Evolutionary conservation across 352 stramenopile species (phyloP).

Genomic region (Phytophthora pluvialis): DNA sequence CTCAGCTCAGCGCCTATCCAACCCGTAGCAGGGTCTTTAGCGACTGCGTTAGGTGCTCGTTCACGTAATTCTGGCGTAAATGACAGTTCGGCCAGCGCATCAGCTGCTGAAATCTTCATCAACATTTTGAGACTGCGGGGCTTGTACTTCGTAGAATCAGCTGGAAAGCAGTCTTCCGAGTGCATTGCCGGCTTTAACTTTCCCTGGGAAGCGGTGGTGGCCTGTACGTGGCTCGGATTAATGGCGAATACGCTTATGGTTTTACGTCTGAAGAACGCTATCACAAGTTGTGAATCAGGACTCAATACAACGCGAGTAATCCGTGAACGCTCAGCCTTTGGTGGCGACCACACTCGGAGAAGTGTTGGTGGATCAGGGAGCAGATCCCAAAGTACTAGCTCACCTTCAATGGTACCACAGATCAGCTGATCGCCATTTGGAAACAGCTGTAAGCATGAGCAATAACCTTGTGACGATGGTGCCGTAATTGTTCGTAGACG

Average conservation of each 20-base stretch:
- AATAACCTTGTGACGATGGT: conserved; percentile 24
- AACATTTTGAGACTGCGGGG: conserved; percentile 37
- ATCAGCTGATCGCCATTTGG: conserved; percentile 30
- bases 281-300: conserved; percentile 34
- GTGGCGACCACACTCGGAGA: conserved; percentile 21
- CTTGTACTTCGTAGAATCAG: conserved; percentile 45
- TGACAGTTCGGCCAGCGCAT: conserved; percentile 27
- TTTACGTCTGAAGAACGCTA: conserved; percentile 40
- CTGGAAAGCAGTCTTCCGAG: conserved; percentile 45
- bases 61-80: conserved; percentile 31
- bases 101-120: conserved; percentile 24
- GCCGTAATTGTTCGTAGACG: conserved; percentile 26
- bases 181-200: conserved; percentile 29
- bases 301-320: conserved; percentile 40
- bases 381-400: conserved; percentile 45
- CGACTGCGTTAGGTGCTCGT: conserved; percentile 17
- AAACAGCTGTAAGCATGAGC: conserved; percentile 46
- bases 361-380: conserved; percentile 25
- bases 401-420: conserved; percentile 41
- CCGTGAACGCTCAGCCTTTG: conserved; percentile 35
- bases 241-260: conserved; percentile 2
- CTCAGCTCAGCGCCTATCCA: conserved; percentile 28
- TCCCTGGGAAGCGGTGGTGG: conserved; percentile 1
- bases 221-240: conserved; percentile 6
- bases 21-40: conserved; percentile 11